These are phyloP conservation scores for Allodekkera sacchari DNA, from an alignment of 805 yeast genomes.

Conservation along the genomic window DNA sequence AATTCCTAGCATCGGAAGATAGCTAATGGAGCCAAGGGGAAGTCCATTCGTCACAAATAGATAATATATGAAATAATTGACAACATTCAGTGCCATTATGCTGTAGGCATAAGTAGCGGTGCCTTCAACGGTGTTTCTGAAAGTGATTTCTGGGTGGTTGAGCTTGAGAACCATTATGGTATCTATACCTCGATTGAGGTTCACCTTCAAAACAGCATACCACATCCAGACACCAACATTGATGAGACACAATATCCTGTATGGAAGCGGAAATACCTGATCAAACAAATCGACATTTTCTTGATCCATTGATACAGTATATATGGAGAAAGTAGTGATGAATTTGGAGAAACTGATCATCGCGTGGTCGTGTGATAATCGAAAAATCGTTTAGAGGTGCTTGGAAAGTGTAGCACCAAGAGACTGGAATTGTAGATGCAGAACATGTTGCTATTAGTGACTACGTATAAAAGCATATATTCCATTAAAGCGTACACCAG, in stretches of 20 bases:
- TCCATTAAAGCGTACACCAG: too few species aligned
- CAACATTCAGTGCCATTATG: conserved; percentile 17
- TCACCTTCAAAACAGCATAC: conserved; percentile 36
- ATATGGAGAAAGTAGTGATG: too few species aligned
- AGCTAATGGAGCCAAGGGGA: conserved; percentile 20
- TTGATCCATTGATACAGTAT: conserved; percentile 5
- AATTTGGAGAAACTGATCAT: too few species aligned
- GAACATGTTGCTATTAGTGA: too few species aligned
- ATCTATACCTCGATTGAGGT: conserved; percentile 34
- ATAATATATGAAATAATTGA: conserved; percentile 23
- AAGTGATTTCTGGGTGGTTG: conserved; percentile 14
- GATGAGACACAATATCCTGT: conserved; percentile 39
- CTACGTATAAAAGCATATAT: too few species aligned
- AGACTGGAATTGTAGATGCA: too few species aligned
- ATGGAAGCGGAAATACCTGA: conserved; percentile 37
- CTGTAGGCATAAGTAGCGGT: conserved; percentile 13
- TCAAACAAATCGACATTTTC: conserved; percentile 3
- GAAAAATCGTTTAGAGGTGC: too few species aligned
- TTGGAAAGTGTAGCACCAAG: too few species aligned
- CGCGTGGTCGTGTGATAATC: too few species aligned
- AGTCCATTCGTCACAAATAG: conserved; percentile 15
- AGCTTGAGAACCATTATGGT: conserved; percentile 33
- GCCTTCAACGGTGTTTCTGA: conserved; percentile 9
- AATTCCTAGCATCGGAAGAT: conserved; percentile 33
- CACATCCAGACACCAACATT: conserved; percentile 47